Percentiles rank a stretch among this genome's conserved stretches.
phyloP scores from a whole-genome alignment of 2,329 filamentous ascomycete species.

The Aureobasidium mangrovei region DNA sequence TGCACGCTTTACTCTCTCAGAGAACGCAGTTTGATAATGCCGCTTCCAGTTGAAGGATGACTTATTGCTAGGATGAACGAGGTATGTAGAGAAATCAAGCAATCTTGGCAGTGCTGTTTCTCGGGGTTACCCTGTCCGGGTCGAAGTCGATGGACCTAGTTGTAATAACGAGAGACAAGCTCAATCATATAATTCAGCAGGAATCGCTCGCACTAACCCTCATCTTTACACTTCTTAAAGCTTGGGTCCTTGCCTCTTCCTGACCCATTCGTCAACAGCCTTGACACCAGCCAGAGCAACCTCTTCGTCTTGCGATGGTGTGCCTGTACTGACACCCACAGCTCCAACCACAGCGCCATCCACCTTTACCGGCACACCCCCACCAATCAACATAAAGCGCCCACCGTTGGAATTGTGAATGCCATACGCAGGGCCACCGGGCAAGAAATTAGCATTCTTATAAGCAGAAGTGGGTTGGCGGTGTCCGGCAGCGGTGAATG shows the following conservation, averaged over 20 bases:
- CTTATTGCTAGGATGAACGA: neutral
- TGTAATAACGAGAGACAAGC: too few species aligned
- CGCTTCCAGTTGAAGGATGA: neutral
- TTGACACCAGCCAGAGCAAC: conserved; percentile 45
- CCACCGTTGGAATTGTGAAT: conserved; percentile 46
- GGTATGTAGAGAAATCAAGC: neutral
- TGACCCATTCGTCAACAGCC: conserved; percentile 33
- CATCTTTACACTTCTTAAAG: conserved; percentile 19
- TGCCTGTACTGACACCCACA: conserved; percentile 47
- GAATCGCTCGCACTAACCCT: too few species aligned
- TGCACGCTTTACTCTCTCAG: neutral
- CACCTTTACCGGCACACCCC: conserved; percentile 44
- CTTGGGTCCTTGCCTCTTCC: conserved; percentile 30
- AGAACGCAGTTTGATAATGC: too few species aligned
- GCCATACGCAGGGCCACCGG: conserved; percentile 44
- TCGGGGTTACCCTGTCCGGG: too few species aligned
- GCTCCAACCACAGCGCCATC: conserved; percentile 45
- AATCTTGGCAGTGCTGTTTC: too few species aligned
- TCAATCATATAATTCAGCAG: too few species aligned
- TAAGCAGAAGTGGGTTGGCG: conserved; percentile 43
- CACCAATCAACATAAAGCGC: conserved; percentile 46
- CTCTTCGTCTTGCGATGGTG: conserved; percentile 46
- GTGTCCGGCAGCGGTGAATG: conserved; percentile 50
- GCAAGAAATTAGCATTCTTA: conserved; percentile 43
- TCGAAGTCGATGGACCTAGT: too few species aligned